A percentile compares a stretch with the other conserved stretches of the same genome.
Conservation (phyloP, 2,329 filamentous ascomycete species). For the Penicillium fuscoglaucum region DNA sequence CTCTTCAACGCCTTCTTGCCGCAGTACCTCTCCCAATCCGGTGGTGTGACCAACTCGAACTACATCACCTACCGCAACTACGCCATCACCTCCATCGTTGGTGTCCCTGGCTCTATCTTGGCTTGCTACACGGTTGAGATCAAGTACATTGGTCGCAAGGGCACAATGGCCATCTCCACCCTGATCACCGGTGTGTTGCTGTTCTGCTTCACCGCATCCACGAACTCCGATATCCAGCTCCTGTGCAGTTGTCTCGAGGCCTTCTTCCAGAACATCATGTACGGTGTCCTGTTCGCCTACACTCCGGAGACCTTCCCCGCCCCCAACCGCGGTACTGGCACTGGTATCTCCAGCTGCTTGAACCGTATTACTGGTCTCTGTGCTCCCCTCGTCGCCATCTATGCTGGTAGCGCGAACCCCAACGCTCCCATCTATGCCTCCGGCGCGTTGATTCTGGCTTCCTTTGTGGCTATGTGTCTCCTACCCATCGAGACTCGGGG, state of each 20-base stretch:
- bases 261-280: constrained; percentile 60
- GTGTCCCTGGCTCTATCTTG: constrained; percentile 73
- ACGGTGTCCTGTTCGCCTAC: constrained; percentile 59
- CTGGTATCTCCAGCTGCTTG: constrained; percentile 49
- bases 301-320: constrained; percentile 61
- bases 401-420: constrained; percentile 38
- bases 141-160: constrained; percentile 62
- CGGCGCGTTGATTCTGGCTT: constrained; percentile 46
- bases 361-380: constrained; percentile 49
- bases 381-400: constrained; percentile 49
- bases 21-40: constrained; percentile 70
- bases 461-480: constrained; percentile 47
- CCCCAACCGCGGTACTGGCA: constrained; percentile 56
- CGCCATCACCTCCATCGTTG: constrained; percentile 73
- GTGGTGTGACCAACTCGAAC: constrained; percentile 54
- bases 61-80: constrained; percentile 70
- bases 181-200: constrained; percentile 55
- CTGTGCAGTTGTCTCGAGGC: constrained; percentile 55
- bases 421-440: constrained; percentile 49
- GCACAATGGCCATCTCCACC: constrained; percentile 56
- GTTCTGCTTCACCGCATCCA: constrained; percentile 56
- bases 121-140: constrained; percentile 72
- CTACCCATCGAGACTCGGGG: constrained; percentile 51
- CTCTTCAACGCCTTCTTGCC: constrained; percentile 88
- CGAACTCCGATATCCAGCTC: constrained; percentile 51